Percentiles rank a stretch among this genome's conserved stretches.
These are phyloP conservation scores for Fraxinus anomala DNA, from an alignment of 257 asterid genomes.

Conservation along the genomic window DNA sequence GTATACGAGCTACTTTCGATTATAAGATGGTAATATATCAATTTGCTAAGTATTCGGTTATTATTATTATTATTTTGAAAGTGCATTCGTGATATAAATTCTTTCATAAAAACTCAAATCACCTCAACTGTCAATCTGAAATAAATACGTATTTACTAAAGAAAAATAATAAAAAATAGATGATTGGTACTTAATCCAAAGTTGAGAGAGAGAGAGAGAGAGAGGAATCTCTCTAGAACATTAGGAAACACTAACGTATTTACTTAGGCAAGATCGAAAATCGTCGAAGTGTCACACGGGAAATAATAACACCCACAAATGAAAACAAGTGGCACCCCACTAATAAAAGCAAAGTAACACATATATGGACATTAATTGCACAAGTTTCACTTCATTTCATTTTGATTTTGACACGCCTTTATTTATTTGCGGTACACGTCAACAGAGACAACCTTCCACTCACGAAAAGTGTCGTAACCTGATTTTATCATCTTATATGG, in stretches of 20 bases:
- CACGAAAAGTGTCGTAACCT: constrained; percentile 5
- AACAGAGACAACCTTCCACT: not conserved
- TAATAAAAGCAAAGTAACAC: constrained; percentile 16
- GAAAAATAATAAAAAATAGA: too few species aligned
- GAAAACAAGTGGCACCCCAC: constrained; percentile 23
- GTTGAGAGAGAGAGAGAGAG: too few species aligned
- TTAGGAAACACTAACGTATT: not conserved
- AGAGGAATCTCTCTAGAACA: not conserved
- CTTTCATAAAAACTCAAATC: too few species aligned
- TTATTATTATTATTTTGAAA: too few species aligned
- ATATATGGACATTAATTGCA: not conserved
- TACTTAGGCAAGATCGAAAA: not conserved
- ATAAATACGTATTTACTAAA: too few species aligned
- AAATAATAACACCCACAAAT: constrained; percentile 29
- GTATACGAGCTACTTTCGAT: too few species aligned
- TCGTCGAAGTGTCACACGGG: not conserved
- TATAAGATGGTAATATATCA: too few species aligned
- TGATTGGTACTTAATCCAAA: not conserved
- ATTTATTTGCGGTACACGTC: constrained; percentile 24
- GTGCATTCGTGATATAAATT: too few species aligned
- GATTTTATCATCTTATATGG: constrained; percentile 21
- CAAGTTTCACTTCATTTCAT: not conserved
- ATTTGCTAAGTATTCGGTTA: too few species aligned
- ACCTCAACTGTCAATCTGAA: too few species aligned
- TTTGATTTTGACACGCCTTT: constrained; percentile 15